These are phyloP conservation scores for Colletotrichum tofieldiae DNA, from an alignment of 2,329 filamentous ascomycete species.

Conservation along the genomic window DNA sequence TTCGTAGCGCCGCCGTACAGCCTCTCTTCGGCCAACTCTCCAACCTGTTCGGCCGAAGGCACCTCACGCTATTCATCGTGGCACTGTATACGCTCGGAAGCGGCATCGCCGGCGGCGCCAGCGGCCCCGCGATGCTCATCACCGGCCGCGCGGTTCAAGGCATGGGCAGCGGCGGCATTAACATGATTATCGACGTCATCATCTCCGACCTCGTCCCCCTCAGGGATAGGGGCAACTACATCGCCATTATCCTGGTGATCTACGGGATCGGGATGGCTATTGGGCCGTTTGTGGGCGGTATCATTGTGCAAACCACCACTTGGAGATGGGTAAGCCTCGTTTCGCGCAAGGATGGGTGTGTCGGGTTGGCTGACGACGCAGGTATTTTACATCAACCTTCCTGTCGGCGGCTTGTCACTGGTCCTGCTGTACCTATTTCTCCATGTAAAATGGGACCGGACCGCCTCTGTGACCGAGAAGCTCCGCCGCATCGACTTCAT, in stretches of 20 bases:
- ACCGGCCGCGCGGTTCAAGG: slow-evolving; percentile 66
- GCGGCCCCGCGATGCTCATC: slow-evolving; percentile 59
- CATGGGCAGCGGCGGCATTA: slow-evolving; percentile 54
- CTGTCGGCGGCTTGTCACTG: no score
- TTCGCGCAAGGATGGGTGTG: no score
- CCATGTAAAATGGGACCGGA: no score
- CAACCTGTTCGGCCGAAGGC: slow-evolving; percentile 68
- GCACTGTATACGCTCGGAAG: slow-evolving; percentile 67
- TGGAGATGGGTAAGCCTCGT: no score
- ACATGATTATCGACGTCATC: slow-evolving; percentile 53
- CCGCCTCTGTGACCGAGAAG: no score
- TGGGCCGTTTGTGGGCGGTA: no score
- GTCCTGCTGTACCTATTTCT: no score
- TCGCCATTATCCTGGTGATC: slow-evolving; percentile 39
- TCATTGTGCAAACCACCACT: no score
- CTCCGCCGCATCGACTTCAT: no score
- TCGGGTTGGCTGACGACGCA: no score
- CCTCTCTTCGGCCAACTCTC: slow-evolving; percentile 66
- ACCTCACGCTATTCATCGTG: slow-evolving; percentile 57
- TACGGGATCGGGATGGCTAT: no score
- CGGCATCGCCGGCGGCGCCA: slow-evolving; percentile 66
- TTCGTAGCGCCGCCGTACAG: slow-evolving; percentile 55
- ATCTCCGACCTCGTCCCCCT: slow-evolving; percentile 65
- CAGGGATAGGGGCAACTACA: slow-evolving; percentile 58
- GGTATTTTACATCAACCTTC: no score